Conservation (phyloP, 75 land plant species). For the Cupressus sempervirens region DNA sequence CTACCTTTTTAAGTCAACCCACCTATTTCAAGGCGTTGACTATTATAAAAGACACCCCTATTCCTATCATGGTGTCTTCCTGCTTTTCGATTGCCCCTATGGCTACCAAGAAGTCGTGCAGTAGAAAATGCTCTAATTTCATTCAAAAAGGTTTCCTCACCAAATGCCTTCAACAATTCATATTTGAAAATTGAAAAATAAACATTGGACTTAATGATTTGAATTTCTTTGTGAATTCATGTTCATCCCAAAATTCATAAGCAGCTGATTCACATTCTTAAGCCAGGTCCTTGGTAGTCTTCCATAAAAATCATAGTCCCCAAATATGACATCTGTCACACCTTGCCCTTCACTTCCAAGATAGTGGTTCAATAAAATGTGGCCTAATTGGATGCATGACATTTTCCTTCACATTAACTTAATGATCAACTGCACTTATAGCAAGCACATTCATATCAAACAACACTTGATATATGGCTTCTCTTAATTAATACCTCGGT, state of each 20-base stretch:
- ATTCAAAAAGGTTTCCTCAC: constrained; percentile 58
- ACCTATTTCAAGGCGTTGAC: no score
- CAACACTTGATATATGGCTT: no score
- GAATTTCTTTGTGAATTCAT: constrained; percentile 18
- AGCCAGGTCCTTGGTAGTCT: constrained; percentile 45
- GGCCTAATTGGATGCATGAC: no score
- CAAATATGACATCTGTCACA: constrained; percentile 41
- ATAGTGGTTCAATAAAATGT: not conserved
- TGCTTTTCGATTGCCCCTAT: no score
- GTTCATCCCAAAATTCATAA: constrained; percentile 63
- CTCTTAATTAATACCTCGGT: no score
- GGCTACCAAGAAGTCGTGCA: constrained; percentile 43
- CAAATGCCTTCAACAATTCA: constrained; percentile 32
- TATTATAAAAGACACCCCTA: no score
- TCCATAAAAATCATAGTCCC: constrained; percentile 39
- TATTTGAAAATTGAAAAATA: not conserved
- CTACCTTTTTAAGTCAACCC: no score
- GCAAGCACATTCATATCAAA: no score
- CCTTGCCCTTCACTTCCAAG: constrained; percentile 40
- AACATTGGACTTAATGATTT: not conserved
- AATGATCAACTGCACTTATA: no score
- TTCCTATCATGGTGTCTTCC: no score
- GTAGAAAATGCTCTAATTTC: constrained; percentile 53
- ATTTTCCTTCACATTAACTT: no score
- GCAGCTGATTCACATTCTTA: constrained; percentile 54